Evolutionary conservation across 1,284 basidiomycete species (phyloP).

Genomic region (Retiboletus flavoniger): DNA sequence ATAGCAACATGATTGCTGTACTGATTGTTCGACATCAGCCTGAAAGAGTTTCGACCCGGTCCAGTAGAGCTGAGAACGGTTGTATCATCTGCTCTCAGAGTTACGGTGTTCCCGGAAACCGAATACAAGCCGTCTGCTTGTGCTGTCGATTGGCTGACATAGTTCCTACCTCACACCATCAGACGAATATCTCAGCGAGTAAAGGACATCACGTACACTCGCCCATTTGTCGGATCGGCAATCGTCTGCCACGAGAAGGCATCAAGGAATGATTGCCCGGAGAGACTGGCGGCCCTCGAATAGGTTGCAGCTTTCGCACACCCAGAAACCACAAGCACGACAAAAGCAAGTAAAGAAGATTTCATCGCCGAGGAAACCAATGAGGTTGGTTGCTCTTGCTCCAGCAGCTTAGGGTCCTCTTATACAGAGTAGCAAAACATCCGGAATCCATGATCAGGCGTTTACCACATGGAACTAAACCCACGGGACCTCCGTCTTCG

Average conservation of each 20-base stretch:
- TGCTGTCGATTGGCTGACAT: conserved; percentile 47
- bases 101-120: conserved; percentile 44
- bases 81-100: conserved; percentile 38
- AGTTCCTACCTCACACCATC: conserved; percentile 40
- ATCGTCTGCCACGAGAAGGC: conserved; percentile 45
- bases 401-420: neutral
- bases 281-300: conserved; percentile 35
- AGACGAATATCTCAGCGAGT: neutral
- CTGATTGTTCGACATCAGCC: conserved; percentile 33
- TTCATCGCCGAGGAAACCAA: conserved; percentile 9
- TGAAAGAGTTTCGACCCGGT: conserved; percentile 39
- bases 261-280: conserved; percentile 43
- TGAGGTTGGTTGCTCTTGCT: neutral
- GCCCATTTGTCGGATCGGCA: conserved; percentile 47
- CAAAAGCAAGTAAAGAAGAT: conserved; percentile 3
- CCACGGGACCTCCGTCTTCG: neutral
- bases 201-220: conserved; percentile 37
- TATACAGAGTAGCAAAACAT: conserved; percentile 11
- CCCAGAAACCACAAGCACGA: conserved; percentile 11
- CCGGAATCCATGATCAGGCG: neutral
- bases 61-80: conserved; percentile 32
- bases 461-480: neutral
- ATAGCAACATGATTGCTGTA: conserved; percentile 39
- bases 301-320: conserved; percentile 34
- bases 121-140: conserved; percentile 45